Evolutionary conservation across 2,329 filamentous ascomycete genomes (phyloP).

Genomic region (Stagonosporopsis tanaceti): DNA sequence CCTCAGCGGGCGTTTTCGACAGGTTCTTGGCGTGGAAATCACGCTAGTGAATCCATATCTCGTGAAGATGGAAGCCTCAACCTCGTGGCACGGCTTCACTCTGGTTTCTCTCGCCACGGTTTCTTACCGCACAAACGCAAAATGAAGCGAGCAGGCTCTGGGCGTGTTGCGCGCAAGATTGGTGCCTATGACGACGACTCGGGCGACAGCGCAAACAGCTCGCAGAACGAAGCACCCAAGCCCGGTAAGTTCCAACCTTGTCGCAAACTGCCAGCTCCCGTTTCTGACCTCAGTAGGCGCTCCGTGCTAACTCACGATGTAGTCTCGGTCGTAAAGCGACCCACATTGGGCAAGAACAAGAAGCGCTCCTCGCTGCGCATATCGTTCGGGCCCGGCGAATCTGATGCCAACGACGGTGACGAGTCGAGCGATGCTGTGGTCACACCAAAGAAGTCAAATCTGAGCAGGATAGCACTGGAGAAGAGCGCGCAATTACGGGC

Average conservation of each 20-base stretch:
- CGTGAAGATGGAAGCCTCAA: conserved; percentile 17
- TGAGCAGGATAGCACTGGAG: conserved; percentile 71
- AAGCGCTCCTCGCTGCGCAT: conserved; percentile 79
- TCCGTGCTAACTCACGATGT: conserved; percentile 53
- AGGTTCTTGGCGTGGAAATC: conserved; percentile 23
- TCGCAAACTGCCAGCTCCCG: conserved; percentile 33
- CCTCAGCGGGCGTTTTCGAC: conserved; percentile 27
- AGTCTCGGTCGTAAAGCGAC: conserved; percentile 64
- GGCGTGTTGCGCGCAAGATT: conserved; percentile 79
- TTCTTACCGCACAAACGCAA: not conserved
- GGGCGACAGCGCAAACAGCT: conserved; percentile 39
- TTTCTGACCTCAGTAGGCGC: conserved; percentile 47
- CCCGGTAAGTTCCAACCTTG: conserved; percentile 52
- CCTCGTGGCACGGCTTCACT: not conserved
- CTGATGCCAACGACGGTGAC: conserved; percentile 60
- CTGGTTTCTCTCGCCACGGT: not conserved
- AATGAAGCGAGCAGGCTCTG: conserved; percentile 66
- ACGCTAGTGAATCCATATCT: conserved; percentile 12
- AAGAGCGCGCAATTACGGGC: conserved; percentile 70
- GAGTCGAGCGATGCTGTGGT: conserved; percentile 60
- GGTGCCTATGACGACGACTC: conserved; percentile 70
- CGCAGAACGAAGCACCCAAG: conserved; percentile 41
- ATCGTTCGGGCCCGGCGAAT: conserved; percentile 74
- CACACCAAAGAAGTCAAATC: conserved; percentile 68
- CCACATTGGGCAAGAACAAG: conserved; percentile 60